Evolutionary conservation across 768 basidiomycete species (phyloP).

Genomic region (Mrakia gelida): DNA sequence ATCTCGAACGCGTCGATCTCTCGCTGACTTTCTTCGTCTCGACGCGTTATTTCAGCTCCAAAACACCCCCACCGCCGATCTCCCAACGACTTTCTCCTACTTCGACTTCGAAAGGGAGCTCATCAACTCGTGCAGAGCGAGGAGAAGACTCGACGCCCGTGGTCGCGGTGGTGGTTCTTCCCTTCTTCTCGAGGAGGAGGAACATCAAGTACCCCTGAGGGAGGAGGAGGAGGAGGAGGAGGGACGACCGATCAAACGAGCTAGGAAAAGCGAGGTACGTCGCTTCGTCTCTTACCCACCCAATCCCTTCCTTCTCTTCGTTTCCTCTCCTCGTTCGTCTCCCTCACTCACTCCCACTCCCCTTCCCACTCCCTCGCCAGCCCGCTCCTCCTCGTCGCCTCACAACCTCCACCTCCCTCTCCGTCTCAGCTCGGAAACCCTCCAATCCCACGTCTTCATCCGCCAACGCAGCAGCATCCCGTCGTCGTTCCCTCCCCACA

Average conservation of each 20-base stretch:
- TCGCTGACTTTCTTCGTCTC: background rate
- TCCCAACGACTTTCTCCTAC: background rate
- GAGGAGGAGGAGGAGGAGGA: background rate
- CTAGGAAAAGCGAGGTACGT: conserved; percentile 15
- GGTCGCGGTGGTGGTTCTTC: too few relatives aligned
- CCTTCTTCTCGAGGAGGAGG: background rate
- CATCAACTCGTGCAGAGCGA: background rate
- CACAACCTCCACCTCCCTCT: background rate
- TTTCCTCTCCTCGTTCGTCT: background rate
- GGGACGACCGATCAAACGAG: background rate
- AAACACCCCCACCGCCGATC: background rate
- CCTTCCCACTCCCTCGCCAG: too few relatives aligned
- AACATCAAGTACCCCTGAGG: background rate
- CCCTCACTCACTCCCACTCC: background rate
- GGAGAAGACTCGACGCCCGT: background rate
- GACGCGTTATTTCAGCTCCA: background rate
- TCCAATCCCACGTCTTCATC: background rate
- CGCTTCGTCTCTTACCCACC: background rate
- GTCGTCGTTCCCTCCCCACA: background rate
- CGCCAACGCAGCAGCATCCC: background rate
- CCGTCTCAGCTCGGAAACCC: background rate
- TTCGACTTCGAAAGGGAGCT: conserved; percentile 5
- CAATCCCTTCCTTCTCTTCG: background rate
- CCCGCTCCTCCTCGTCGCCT: background rate
- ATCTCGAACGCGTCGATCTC: background rate